phyloP scores from a whole-genome alignment of 257 asterid genomes.

The Cynanchum wilfordii region DNA sequence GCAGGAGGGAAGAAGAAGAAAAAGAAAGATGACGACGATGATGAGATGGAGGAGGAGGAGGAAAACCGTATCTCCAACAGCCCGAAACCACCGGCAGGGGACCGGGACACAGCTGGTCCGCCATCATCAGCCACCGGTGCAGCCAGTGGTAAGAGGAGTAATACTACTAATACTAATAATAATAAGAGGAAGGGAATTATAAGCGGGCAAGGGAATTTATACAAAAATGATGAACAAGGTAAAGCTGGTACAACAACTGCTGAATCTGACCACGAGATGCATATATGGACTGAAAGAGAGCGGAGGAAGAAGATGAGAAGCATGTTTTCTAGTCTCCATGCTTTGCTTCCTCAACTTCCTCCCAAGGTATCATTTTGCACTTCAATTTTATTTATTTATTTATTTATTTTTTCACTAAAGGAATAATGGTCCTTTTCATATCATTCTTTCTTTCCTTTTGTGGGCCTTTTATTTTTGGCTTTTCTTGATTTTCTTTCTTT shows the following conservation, averaged over 20 bases:
- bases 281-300: constrained; percentile 76
- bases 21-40: too few relatives aligned
- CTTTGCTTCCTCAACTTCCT: constrained; percentile 79
- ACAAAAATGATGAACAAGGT: not conserved
- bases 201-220: not conserved
- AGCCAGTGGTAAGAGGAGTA: constrained; percentile 23
- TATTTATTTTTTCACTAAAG: not conserved
- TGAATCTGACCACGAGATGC: constrained; percentile 59
- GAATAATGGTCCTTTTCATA: not conserved
- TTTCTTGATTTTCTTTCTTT: not conserved
- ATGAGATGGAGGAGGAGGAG: too few relatives aligned
- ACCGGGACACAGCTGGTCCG: not conserved
- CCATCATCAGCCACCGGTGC: not conserved
- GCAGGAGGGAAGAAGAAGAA: constrained; percentile 10
- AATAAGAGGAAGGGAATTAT: constrained; percentile 6
- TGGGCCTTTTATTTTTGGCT: not conserved
- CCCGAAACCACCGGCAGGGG: constrained; percentile 5
- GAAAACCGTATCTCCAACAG: constrained; percentile 1
- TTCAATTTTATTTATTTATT: too few relatives aligned
- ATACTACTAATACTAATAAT: too few relatives aligned
- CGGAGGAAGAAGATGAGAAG: constrained; percentile 85
- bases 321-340: constrained; percentile 69
- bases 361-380: constrained; percentile 37
- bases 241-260: constrained; percentile 15
- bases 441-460: constrained; percentile 5